Percentiles rank a stretch among this genome's conserved stretches.
These are phyloP conservation scores for Orbilia javanica DNA, from an alignment of 2,329 filamentous ascomycete species.

Conservation along the genomic window DNA sequence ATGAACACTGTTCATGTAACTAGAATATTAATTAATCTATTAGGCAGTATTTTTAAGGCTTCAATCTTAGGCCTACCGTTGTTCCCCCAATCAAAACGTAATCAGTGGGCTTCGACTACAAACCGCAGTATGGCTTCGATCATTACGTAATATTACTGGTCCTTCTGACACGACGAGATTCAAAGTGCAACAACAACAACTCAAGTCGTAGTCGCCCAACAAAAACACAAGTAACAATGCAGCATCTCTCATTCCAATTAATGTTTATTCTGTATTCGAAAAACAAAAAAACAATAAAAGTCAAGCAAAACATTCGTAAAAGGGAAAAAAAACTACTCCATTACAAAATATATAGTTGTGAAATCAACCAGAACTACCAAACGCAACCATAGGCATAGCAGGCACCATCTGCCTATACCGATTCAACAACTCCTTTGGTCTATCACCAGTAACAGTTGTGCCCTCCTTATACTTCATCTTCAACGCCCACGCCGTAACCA, in stretches of 20 bases:
- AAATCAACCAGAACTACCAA: slow-evolving; percentile 7
- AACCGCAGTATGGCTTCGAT: too few species aligned
- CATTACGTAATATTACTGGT: too few species aligned
- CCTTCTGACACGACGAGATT: too few species aligned
- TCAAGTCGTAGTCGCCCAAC: slow-evolving; percentile 4
- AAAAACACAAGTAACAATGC: slow-evolving; percentile 5
- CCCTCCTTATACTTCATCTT: slow-evolving; percentile 5
- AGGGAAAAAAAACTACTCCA: slow-evolving; percentile 5
- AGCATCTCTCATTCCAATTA: slow-evolving; percentile 1
- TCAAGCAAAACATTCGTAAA: slow-evolving; percentile 2
- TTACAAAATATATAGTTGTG: slow-evolving; percentile 2
- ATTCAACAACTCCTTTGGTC: background rate
- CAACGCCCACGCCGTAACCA: background rate
- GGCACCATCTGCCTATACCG: background rate
- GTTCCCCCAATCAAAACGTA: too few species aligned
- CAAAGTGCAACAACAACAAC: too few species aligned
- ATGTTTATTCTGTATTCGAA: slow-evolving; percentile 3
- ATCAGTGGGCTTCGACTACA: too few species aligned
- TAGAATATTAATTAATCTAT: too few species aligned
- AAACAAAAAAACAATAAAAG: background rate
- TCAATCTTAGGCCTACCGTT: too few species aligned
- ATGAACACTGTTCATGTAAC: too few species aligned
- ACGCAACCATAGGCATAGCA: background rate
- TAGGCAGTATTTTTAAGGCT: too few species aligned
- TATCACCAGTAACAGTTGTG: background rate